Base-by-base conservation (phyloP, 2,329 filamentous ascomycete species). In the Alternaria panax region DNA sequence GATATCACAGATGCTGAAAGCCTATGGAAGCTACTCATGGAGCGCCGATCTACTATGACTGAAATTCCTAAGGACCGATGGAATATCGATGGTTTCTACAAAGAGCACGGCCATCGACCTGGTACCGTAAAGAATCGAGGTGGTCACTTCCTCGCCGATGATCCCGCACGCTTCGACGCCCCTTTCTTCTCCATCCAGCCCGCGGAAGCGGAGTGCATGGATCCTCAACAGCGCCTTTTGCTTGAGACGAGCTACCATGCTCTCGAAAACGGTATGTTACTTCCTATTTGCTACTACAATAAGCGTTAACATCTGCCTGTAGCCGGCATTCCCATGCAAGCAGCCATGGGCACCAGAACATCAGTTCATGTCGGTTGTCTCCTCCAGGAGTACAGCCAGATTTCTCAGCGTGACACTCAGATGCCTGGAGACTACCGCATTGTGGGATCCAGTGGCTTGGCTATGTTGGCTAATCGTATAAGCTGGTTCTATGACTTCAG, bases 171-270 rank as follows among this genome's bases (percentile, higher is more conserved):
- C 2, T 73, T 73, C 18, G 70, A 73, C 55, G 64, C 69, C 3
- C 61, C 61, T 4, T 72, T 72, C 51, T 73, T 73, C 27, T 60
- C 54, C 2, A 62, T 73, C 7, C 45, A 58, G 9, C 57, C 64
- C 2, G 47, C 54, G 2, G 69, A 73, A 40, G 70, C 70, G 3
- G 58, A 55, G 3, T 54, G 53, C 12, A 66, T 75, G 59, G 73
- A 76, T 47, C 73, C 74, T 1, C 64, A 70, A 30, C 68, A 72
- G 4, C 65, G 72, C 1, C 45, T 61, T 1, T 45, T 74, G 12
- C 60, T 76, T 4, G 74, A 76, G 48, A 65, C 62, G 5, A 60
- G 61, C 12, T 75, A 73, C 36, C 66, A 71, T 34, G 73, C 72
- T 11, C 41, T 76, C 16, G 73, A 76, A 30, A 73, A 72, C 53